Conservation (phyloP, 345 rosid species). For the Eucalyptus tenuipes region DNA sequence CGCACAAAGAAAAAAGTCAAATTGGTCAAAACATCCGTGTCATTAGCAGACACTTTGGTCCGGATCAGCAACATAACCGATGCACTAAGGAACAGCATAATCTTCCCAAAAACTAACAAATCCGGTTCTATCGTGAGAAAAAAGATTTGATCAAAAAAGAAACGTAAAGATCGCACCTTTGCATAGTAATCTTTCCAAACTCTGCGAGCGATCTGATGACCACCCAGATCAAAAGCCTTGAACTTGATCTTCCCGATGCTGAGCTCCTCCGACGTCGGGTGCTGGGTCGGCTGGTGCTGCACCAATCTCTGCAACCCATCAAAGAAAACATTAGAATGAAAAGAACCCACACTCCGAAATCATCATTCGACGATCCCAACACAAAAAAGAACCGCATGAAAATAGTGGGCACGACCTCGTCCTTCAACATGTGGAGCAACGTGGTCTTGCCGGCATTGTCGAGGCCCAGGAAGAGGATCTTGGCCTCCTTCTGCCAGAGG, state of each 20-base stretch:
- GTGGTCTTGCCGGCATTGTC: slow-evolving; percentile 96
- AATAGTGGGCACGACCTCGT: neutral
- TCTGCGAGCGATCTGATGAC: slow-evolving; percentile 73
- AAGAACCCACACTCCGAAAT: neutral
- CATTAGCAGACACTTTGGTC: neutral
- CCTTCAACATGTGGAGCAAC: slow-evolving; percentile 62
- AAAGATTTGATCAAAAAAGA: neutral
- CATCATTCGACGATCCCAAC: neutral
- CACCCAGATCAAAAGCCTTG: slow-evolving; percentile 81
- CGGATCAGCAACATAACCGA: neutral
- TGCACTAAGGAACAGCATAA: neutral
- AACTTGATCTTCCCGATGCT: slow-evolving; percentile 75
- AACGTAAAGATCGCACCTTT: slow-evolving; percentile 21
- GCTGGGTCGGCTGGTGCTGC: slow-evolving; percentile 72
- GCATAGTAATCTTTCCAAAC: slow-evolving; percentile 81
- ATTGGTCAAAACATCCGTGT: neutral
- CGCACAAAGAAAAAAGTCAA: neutral
- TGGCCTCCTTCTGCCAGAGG: slow-evolving; percentile 87
- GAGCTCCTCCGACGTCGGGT: slow-evolving; percentile 71
- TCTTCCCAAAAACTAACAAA: neutral
- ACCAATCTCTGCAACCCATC: slow-evolving; percentile 43
- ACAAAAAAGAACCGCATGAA: neutral
- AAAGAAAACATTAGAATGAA: neutral
- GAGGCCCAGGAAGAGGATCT: slow-evolving; percentile 85
- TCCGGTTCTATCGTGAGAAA: neutral